Base-by-base conservation (phyloP, 208 protist species). In the Acanthamoeba rhysodes region DNA sequence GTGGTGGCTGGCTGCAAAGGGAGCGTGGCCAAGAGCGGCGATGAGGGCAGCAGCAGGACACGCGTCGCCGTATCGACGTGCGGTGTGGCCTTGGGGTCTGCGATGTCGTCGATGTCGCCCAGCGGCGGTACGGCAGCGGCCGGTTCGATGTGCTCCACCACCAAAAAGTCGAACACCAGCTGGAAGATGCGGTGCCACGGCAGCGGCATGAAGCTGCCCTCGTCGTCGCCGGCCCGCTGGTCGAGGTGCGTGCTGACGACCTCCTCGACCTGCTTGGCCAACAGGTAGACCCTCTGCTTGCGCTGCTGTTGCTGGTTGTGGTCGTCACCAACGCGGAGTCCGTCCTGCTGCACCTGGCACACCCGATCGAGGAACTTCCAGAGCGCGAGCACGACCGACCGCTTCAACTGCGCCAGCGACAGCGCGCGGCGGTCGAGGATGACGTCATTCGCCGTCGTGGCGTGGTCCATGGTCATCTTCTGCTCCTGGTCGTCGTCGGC, bases 151-250 rank as follows among this genome's bases (percentile, higher is more conserved):
- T 45, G 29, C 24, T 37, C 72, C 24, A 22, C 18, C 14, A 80
- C 32, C 10, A 80, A 8, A 27, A 80, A 37, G 72, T 80, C 72
- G 32, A 80, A 80, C 72, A 80, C 72, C n/a, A 80, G 72, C 72
- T 37, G 32, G 32, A 80, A 80, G 72, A 80, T 45, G 72, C 29
- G 72, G 22, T 80, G 72, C 72, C 72, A 80, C 34, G 72, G 72
- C 41, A 80, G 72, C 41, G 72, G 72, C 29, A 48, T 7, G 4
- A 80, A 24, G 5, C 10, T 34, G 72, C 41, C 72, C n/a, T 45
- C 72, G 14, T 34, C 32, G 29, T n/a, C 8, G 6, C 12, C 41
- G 18, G 72, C 34, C 32, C 32, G 20, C 16, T 80, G 41, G 2
- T 37, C 6, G 72, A 80, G 5, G 72, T 80, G 72, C 72, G 72